Conservation (phyloP, 106 monocot genomes). For the Apostasia shenzhenica region DNA sequence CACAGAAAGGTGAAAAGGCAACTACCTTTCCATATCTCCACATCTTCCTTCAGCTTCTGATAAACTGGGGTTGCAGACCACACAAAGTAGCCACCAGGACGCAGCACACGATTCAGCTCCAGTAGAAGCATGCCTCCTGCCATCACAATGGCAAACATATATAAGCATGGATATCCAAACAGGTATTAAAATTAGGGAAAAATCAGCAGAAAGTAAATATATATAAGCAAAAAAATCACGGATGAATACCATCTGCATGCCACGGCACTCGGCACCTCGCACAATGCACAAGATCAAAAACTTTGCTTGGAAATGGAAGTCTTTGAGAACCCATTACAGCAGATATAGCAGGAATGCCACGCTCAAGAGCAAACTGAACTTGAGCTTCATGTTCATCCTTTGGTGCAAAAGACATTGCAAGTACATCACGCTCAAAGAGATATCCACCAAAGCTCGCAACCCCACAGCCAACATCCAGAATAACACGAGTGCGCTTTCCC, state of each 20-base stretch:
- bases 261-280: constrained; percentile 96
- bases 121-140: constrained; percentile 77
- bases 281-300: constrained; percentile 86
- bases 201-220: neutral
- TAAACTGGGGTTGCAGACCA: constrained; percentile 99
- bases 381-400: constrained; percentile 98
- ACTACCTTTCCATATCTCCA: constrained; percentile 79
- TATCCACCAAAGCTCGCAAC: constrained; percentile 94
- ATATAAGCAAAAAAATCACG: constrained; percentile 2
- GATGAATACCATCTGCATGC: constrained; percentile 65
- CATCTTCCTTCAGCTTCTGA: constrained; percentile 90
- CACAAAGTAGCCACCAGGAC: constrained; percentile 90
- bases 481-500: constrained; percentile 78
- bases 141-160: neutral
- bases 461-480: constrained; percentile 93
- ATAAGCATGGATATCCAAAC: neutral
- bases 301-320: constrained; percentile 68
- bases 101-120: constrained; percentile 79
- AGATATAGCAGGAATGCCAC: constrained; percentile 94
- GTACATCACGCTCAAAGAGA: constrained; percentile 81
- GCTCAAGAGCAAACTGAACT: constrained; percentile 86
- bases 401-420: constrained; percentile 92
- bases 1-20: neutral
- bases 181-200: neutral
- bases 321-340: constrained; percentile 96